Base-by-base conservation (phyloP, 371 early-diverging fungal genomes). In the Rhizomucor miehei region DNA sequence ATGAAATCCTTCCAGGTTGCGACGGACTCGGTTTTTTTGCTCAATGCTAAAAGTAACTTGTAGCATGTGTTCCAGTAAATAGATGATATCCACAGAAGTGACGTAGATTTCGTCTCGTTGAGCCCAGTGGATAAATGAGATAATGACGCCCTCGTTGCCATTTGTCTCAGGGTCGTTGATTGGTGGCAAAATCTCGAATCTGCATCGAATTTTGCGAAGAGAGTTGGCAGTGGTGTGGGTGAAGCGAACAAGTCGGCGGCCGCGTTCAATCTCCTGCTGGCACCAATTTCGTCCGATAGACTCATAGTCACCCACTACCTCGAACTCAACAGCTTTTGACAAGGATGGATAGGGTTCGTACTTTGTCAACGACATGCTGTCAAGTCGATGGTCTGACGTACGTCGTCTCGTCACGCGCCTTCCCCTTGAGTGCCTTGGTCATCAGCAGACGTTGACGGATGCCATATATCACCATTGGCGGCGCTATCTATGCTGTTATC, bases 11-110 rank as follows among this genome's bases (percentile, higher is more conserved):
- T 92, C 91, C n/a, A 91, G 65, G 54, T 91, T 91, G 53, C 93
- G 81, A 6, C 93, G 79, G 16, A 92, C 85, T 6, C 93, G 76
- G 57, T 91, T 92, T 67, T 90, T 92, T 63, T 90, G 90, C 60
- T 91, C 91, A 1, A 89, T 86, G 0, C 84, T 86, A 53, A 92
- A 89, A 1, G 75, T 73, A 5, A 85, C 82, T 0, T 81, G 83
- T 50, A 91, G 84, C 35, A 92, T 56, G 3, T 77, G 72, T 66
- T 91, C 89, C 25, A 92, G 68, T 13, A 91, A 59, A 52, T 80
- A 75, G 36, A 92, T 85, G 54, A 83, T 84, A 56, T 91, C 93
- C 13, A 91, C 92, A 0, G 88, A 87, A 0, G 93, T 92, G 46
- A 91, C 72, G 63, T 81, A 91, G 49, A 75, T 88, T 23, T 89